Percentiles rank a stretch among this genome's conserved stretches.
Evolutionary conservation across 129 eudicot genomes (phyloP).

Genomic region (Pulicaria dysenterica): DNA sequence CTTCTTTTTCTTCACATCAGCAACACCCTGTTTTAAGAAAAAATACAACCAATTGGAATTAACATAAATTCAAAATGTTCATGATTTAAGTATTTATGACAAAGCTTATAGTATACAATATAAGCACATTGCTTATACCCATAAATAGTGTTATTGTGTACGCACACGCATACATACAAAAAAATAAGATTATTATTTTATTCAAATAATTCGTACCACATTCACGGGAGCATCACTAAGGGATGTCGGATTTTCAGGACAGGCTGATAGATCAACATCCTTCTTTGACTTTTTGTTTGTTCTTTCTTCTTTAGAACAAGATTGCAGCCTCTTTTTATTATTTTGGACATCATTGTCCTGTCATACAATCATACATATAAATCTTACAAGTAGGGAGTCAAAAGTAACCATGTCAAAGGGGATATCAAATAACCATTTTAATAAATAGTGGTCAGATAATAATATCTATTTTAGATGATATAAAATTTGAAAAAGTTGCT

Average conservation of each 20-base stretch:
- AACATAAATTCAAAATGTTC: constrained; percentile 1
- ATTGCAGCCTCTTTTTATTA: constrained; percentile 50
- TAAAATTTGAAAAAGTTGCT: too few species aligned
- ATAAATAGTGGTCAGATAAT: not conserved
- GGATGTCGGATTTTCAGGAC: constrained; percentile 30
- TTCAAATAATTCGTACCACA: constrained; percentile 37
- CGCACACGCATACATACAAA: not conserved
- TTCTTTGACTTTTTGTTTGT: constrained; percentile 54
- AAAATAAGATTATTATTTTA: not conserved
- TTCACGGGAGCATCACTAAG: constrained; percentile 34
- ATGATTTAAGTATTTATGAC: not conserved
- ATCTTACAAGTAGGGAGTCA: constrained; percentile 8
- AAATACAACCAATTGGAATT: constrained; percentile 3
- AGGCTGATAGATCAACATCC: constrained; percentile 21
- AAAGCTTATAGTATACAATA: not conserved
- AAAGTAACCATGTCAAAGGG: not conserved
- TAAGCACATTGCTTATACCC: constrained; percentile 5
- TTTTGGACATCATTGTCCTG: constrained; percentile 45
- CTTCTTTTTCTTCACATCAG: constrained; percentile 49
- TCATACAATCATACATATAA: constrained; percentile 30
- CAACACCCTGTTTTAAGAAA: constrained; percentile 40
- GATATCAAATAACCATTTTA: constrained; percentile 1
- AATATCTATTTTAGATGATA: not conserved
- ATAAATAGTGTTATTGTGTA: not conserved
- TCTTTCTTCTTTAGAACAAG: constrained; percentile 39